These are phyloP conservation scores for Picea mariana DNA, from an alignment of 83 land plant species.

Conservation along the genomic window DNA sequence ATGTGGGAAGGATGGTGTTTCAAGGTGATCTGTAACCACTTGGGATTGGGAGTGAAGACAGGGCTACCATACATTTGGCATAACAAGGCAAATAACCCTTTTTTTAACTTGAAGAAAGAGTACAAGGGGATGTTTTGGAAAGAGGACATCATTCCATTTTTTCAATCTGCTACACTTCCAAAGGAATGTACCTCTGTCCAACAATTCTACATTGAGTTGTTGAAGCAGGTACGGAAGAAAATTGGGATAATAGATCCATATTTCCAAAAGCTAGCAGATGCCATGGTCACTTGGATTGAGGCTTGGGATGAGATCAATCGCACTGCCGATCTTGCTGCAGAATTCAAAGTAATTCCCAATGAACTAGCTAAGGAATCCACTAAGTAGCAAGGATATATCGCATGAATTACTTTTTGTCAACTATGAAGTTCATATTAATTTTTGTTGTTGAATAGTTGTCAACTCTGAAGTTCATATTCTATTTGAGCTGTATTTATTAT, in stretches of 20 bases:
- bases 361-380: neutral
- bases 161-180: constrained; percentile 41
- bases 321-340: neutral
- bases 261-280: constrained; percentile 69
- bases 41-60: constrained; percentile 57
- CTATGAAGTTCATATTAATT: too few relatives aligned
- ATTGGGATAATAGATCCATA: constrained; percentile 50
- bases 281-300: constrained; percentile 81
- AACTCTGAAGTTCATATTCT: too few relatives aligned
- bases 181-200: constrained; percentile 55
- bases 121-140: constrained; percentile 72
- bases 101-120: constrained; percentile 63
- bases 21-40: constrained; percentile 70
- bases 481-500: too few relatives aligned
- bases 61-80: constrained; percentile 75
- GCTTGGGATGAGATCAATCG: constrained; percentile 74
- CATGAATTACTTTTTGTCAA: too few relatives aligned
- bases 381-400: too few relatives aligned
- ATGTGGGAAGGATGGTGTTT: constrained; percentile 88
- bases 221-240: constrained; percentile 49
- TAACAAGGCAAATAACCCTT: constrained; percentile 65
- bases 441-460: too few relatives aligned
- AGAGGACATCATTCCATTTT: constrained; percentile 62
- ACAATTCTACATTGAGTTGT: constrained; percentile 53
- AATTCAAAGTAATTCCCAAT: neutral